A percentile compares a stretch with the other conserved stretches of the same genome.
Evolutionary conservation across 805 yeast species (phyloP).

Genomic region (Nakazawaea pomicola): DNA sequence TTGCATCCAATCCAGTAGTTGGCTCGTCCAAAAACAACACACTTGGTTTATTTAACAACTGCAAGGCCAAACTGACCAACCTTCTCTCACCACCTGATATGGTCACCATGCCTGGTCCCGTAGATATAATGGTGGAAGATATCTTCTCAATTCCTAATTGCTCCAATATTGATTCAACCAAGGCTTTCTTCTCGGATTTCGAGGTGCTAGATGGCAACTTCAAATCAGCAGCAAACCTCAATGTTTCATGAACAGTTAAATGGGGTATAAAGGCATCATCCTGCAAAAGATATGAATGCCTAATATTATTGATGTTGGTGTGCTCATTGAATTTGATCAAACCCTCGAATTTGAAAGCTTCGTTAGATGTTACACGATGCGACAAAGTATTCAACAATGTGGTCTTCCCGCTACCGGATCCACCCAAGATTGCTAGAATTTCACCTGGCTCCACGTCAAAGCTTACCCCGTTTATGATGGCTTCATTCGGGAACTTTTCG

Average conservation of each 20-base stretch:
- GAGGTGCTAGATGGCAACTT: constrained; percentile 41
- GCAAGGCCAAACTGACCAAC: constrained; percentile 64
- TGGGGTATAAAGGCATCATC: constrained; percentile 62
- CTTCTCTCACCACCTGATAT: constrained; percentile 77
- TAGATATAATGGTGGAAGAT: constrained; percentile 45
- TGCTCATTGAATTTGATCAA: constrained; percentile 27
- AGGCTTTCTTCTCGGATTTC: constrained; percentile 32
- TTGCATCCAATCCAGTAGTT: constrained; percentile 41
- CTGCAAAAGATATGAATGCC: constrained; percentile 57
- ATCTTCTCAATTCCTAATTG: constrained; percentile 56
- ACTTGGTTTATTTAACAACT: constrained; percentile 62
- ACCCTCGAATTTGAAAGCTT: constrained; percentile 39
- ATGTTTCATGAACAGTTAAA: constrained; percentile 60
- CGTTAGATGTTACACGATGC: constrained; percentile 35
- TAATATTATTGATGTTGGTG: constrained; percentile 19
- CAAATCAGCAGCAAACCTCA: constrained; percentile 58
- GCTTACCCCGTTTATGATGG: constrained; percentile 39
- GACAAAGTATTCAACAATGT: constrained; percentile 61
- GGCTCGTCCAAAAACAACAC: constrained; percentile 62
- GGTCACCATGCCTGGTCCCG: constrained; percentile 38
- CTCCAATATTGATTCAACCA: constrained; percentile 48
- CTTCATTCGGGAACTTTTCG: constrained; percentile 14
- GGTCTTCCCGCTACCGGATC: constrained; percentile 77
- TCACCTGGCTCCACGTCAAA: constrained; percentile 50
- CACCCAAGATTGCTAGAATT: constrained; percentile 69